Base-by-base conservation (phyloP, 805 yeast genomes). In the Candida hungchunana region DNA sequence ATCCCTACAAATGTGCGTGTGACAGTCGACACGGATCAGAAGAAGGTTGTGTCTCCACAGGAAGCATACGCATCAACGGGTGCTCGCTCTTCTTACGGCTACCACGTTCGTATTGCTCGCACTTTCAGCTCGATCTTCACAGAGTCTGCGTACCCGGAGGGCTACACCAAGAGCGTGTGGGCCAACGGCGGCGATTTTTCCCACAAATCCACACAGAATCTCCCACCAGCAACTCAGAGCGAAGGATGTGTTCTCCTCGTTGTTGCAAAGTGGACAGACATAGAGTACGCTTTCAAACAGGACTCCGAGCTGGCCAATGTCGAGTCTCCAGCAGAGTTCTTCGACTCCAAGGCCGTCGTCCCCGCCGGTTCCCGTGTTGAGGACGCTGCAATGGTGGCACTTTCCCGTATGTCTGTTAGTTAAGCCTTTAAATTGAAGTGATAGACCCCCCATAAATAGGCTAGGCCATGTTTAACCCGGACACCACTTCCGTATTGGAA, bases 1-100 rank as follows among this genome's bases (percentile, higher is more conserved):
- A 79, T 85, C 4, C 95, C 95, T 3, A 71, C 76, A 0, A 77
- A 83, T 48, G 86, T 82, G 12, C 66, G 95, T 46, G 95, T 89
- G 8, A 85, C 94, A 0, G 85, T 89, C 2, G 86, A 89, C 50
- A 44, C 77, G 8, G 64, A 74, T 29, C 72, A 71, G 9, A 71
- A 69, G 33, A 71, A 69, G 36, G 74, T 86, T 10, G 93, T 85
- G 0, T 74, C 86, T 1, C 86, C 93, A 7, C 47, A 63, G 9
- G 78, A 72, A 32, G 94, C 93, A 0, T 83, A 85, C 47, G 63
- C 82, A 2, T 60, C 63, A 24, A 60, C 66, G 10, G 88, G 89
- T 1, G 73, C 75, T 14, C 71, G 70, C 40, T 64, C 76, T 2
- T 65, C 82, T 5, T 79, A 74, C 53, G 95, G 95, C 0, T 88